A percentile compares a stretch with the other conserved stretches of the same genome.
Evolutionary conservation across 192 early-diverging fungal species (phyloP).

Genomic region (Linnemannia zychae): DNA sequence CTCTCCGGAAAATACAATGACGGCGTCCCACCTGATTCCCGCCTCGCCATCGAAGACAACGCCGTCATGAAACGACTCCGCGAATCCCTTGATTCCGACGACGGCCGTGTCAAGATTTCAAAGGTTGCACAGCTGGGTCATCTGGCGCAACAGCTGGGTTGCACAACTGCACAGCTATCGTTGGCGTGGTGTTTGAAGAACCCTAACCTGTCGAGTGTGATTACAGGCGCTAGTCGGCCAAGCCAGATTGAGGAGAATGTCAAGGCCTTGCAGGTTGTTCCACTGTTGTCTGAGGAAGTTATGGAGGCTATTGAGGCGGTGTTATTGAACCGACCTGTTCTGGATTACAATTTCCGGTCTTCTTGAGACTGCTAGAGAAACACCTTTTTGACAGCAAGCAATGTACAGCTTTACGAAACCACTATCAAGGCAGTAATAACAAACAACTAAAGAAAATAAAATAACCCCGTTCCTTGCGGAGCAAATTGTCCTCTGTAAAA

Average conservation of each 20-base stretch:
- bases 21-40: constrained; percentile 74
- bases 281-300: constrained; percentile 73
- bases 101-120: constrained; percentile 73
- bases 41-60: constrained; percentile 70
- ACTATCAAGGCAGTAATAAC: no score
- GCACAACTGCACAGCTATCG: constrained; percentile 12
- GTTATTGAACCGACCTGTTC: constrained; percentile 74
- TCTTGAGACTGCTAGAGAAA: not conserved
- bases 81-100: constrained; percentile 62
- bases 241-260: constrained; percentile 81
- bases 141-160: constrained; percentile 30
- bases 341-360: constrained; percentile 61
- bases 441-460: no score
- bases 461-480: no score
- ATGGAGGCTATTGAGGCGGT: constrained; percentile 76
- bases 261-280: constrained; percentile 64
- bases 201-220: constrained; percentile 64
- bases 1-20: constrained; percentile 81
- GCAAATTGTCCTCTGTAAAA: no score
- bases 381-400: no score
- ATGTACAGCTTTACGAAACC: no score
- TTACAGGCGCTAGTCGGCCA: constrained; percentile 72
- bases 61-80: constrained; percentile 67
- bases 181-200: constrained; percentile 67
- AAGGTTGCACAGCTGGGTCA: constrained; percentile 62